These are phyloP conservation scores for Lolium perenne DNA, from an alignment of 176 grass and related monocot species.

Conservation along the genomic window DNA sequence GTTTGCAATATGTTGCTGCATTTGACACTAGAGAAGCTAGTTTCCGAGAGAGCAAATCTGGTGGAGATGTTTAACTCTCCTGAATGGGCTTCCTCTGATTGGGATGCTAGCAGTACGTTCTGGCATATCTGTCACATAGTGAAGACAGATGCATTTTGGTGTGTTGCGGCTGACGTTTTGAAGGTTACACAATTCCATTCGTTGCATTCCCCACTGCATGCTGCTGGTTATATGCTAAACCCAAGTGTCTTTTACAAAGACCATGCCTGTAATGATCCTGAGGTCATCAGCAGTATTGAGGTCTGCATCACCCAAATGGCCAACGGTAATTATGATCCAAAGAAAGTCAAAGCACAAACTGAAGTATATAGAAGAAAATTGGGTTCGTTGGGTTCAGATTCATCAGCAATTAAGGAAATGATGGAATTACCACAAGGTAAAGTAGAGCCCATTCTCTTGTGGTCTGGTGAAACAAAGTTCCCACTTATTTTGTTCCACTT, in stretches of 20 bases:
- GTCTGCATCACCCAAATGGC: constrained; percentile 52
- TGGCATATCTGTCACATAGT: constrained; percentile 49
- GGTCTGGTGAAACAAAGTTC: not conserved
- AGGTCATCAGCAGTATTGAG: constrained; percentile 60
- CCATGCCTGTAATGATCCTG: constrained; percentile 54
- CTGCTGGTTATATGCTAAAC: constrained; percentile 73
- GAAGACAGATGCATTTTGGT: constrained; percentile 66
- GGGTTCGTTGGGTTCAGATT: constrained; percentile 48
- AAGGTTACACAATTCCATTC: constrained; percentile 69
- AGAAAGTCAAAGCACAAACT: constrained; percentile 47
- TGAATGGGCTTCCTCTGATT: constrained; percentile 53
- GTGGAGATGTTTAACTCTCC: constrained; percentile 62
- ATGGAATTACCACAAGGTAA: constrained; percentile 62
- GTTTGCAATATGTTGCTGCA: constrained; percentile 55
- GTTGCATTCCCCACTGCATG: constrained; percentile 79
- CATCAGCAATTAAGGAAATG: constrained; percentile 47
- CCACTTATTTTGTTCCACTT: not conserved
- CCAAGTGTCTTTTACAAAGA: constrained; percentile 65
- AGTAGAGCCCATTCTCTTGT: constrained; percentile 2
- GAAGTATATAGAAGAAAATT: constrained; percentile 64
- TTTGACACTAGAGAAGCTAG: constrained; percentile 67
- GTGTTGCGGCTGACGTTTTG: constrained; percentile 60
- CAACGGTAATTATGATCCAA: constrained; percentile 40
- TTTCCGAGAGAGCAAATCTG: constrained; percentile 58
- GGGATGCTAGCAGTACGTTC: constrained; percentile 49